Conservation (phyloP, 139 green algal species). For the Parachlorella kessleri region DNA sequence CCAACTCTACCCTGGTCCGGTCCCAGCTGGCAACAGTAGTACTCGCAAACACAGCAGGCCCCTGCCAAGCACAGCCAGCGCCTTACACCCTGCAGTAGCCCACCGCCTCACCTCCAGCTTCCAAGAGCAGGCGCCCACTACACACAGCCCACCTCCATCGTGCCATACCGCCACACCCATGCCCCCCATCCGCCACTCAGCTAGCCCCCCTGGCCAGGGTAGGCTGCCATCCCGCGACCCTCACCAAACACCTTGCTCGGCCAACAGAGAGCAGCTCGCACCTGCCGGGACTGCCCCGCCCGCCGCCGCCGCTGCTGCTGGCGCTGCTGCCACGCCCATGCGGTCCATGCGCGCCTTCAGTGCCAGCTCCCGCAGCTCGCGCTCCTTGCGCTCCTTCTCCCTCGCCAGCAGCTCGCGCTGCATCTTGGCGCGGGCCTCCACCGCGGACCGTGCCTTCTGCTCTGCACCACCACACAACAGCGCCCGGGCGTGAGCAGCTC, state of each 20-base stretch:
- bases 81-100: too few relatives aligned
- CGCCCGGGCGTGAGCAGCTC: too few relatives aligned
- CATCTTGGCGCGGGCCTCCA: constrained; percentile 74
- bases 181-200: too few relatives aligned
- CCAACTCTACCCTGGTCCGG: too few relatives aligned
- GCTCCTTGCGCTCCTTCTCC: constrained; percentile 93
- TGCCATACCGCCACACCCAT: too few relatives aligned
- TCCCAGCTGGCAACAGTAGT: neutral
- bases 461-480: constrained; percentile 77
- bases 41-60: neutral
- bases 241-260: too few relatives aligned
- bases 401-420: constrained; percentile 82
- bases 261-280: neutral
- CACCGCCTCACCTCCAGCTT: too few relatives aligned
- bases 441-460: constrained; percentile 87
- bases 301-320: constrained; percentile 6
- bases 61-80: neutral
- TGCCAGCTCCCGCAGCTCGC: constrained; percentile 92
- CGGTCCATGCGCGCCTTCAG: constrained; percentile 90
- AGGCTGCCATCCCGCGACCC: too few relatives aligned
- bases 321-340: constrained; percentile 29
- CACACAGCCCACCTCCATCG: too few relatives aligned
- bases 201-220: too few relatives aligned
- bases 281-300: constrained; percentile 12
- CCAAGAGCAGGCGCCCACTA: too few relatives aligned